These are phyloP conservation scores for Leccinum barrowsii DNA, from an alignment of 768 basidiomycete species.

Conservation along the genomic window DNA sequence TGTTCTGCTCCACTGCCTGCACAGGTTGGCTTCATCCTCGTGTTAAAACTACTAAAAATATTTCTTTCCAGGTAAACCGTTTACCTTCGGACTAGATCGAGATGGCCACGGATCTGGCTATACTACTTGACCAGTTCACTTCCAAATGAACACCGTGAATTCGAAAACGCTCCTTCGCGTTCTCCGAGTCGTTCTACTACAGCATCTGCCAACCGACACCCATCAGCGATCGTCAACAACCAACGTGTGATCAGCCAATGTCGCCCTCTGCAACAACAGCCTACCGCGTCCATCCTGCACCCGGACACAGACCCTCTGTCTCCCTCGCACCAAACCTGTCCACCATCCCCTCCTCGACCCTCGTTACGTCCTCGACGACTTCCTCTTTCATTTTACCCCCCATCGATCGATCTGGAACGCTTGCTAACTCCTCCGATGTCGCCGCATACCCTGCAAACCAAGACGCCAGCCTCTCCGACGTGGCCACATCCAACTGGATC, in stretches of 20 bases:
- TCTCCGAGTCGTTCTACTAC: constrained; percentile 6
- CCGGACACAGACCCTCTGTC: constrained; percentile 13
- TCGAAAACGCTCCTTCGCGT: neutral
- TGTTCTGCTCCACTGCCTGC: too few species aligned
- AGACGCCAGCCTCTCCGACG: neutral
- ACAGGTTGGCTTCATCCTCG: constrained; percentile 16
- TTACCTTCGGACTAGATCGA: constrained; percentile 15
- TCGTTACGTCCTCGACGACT: constrained; percentile 22
- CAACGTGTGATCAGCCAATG: constrained; percentile 16
- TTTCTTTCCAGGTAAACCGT: constrained; percentile 3
- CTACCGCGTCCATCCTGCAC: neutral
- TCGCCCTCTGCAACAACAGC: neutral
- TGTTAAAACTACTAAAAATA: neutral
- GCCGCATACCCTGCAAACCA: constrained; percentile 11
- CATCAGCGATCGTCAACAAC: constrained; percentile 2
- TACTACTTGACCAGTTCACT: constrained; percentile 9
- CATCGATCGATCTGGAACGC: constrained; percentile 13
- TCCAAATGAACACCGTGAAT: constrained; percentile 21
- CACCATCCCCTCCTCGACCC: constrained; percentile 26
- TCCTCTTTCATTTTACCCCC: constrained; percentile 24
- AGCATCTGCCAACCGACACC: constrained; percentile 8
- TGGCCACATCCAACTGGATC: constrained; percentile 11
- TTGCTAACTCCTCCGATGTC: constrained; percentile 18
- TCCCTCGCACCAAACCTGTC: constrained; percentile 22
- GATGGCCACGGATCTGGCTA: constrained; percentile 4